A percentile compares a stretch with the other conserved stretches of the same genome.
These are phyloP conservation scores for Apophysomyces trapeziformis DNA, from an alignment of 371 early-diverging fungal genomes.

Conservation along the genomic window DNA sequence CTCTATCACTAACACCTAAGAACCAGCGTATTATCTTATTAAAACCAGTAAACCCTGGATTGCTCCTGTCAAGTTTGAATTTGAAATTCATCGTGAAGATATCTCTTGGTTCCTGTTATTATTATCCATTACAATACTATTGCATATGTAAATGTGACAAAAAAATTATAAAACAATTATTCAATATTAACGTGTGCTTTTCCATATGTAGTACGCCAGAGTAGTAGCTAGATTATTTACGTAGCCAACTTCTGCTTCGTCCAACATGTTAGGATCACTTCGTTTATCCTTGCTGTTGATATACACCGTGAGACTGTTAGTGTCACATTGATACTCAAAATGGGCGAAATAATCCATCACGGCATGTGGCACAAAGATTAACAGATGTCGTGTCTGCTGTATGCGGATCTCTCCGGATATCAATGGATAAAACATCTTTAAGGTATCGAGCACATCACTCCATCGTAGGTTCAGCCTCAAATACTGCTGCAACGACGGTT, in stretches of 20 bases:
- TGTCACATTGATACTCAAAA: conserved; percentile 17
- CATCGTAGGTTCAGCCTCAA: conserved; percentile 35
- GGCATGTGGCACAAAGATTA: conserved; percentile 39
- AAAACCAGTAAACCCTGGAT: no score
- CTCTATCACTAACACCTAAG: no score
- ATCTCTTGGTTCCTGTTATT: no score
- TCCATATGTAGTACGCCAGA: conserved; percentile 44
- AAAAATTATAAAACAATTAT: conserved; percentile 3
- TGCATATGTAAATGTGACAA: background rate
- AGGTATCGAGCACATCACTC: conserved; percentile 34
- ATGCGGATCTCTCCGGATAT: conserved; percentile 34
- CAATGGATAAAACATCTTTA: conserved; percentile 36
- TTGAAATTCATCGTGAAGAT: no score
- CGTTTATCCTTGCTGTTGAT: conserved; percentile 19
- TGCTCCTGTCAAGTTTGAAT: no score
- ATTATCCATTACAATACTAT: background rate
- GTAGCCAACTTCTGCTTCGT: conserved; percentile 26
- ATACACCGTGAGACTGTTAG: conserved; percentile 9
- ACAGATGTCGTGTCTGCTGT: conserved; percentile 27
- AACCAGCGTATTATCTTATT: no score
- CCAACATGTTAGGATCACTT: conserved; percentile 1
- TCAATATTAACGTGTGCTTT: conserved; percentile 20
- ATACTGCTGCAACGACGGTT: conserved; percentile 30
- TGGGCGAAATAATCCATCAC: conserved; percentile 34
- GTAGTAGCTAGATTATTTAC: conserved; percentile 30